A percentile compares a stretch with the other conserved stretches of the same genome.
phyloP scores from a whole-genome alignment of 495 filamentous ascomycete species.

The Penicillium arizonense region DNA sequence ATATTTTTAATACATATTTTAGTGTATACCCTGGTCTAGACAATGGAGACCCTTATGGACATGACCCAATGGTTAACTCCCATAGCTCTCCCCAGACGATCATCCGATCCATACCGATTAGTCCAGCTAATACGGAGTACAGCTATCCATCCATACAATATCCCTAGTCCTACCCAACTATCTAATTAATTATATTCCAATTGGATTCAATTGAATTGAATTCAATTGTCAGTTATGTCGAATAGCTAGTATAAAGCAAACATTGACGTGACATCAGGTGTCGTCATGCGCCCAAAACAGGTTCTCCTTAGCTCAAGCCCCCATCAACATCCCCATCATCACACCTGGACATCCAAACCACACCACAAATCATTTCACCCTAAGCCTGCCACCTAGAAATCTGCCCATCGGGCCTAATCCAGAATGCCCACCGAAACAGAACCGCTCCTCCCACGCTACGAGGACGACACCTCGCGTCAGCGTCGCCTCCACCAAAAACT shows the following conservation, averaged over 20 bases:
- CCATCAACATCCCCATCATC: not conserved
- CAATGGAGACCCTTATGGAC: too few relatives aligned
- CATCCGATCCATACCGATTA: too few relatives aligned
- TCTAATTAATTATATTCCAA: not conserved
- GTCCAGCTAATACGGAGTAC: not conserved
- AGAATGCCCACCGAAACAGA: constrained; percentile 62
- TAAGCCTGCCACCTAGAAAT: not conserved
- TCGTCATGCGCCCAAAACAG: constrained; percentile 13
- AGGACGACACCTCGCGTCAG: constrained; percentile 78
- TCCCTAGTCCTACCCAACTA: not conserved
- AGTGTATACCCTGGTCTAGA: too few relatives aligned
- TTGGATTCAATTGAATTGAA: not conserved
- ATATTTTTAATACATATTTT: too few relatives aligned
- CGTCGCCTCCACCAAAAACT: constrained; percentile 77
- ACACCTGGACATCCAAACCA: not conserved
- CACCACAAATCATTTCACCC: not conserved
- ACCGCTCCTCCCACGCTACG: constrained; percentile 80
- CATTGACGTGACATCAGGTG: not conserved
- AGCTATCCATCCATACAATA: not conserved
- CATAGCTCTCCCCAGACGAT: constrained; percentile 8
- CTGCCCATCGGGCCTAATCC: constrained; percentile 3
- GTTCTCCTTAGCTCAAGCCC: constrained; percentile 1
- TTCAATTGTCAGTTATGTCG: too few relatives aligned
- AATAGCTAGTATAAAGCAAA: not conserved
- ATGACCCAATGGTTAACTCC: not conserved